Evolutionary conservation across 495 filamentous ascomycete species (phyloP).

Genomic region (Aspergillus hancockii): DNA sequence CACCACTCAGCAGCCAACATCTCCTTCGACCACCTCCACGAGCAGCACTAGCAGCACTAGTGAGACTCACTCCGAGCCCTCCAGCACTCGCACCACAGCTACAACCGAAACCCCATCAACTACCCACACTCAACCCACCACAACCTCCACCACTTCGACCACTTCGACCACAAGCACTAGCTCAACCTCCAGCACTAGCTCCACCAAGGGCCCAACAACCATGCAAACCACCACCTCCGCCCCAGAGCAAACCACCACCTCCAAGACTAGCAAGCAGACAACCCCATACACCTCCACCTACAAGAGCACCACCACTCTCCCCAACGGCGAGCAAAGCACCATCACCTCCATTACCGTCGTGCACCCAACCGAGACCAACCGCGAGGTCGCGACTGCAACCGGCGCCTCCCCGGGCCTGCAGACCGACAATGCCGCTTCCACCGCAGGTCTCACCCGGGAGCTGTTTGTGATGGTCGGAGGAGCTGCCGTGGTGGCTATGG

Average conservation of each 20-base stretch:
- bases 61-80: slow-evolving; percentile 30
- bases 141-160: slow-evolving; percentile 38
- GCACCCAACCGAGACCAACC: slow-evolving; percentile 30
- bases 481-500: slow-evolving; percentile 41
- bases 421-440: slow-evolving; percentile 37
- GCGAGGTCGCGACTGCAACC: slow-evolving; percentile 26
- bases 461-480: slow-evolving; percentile 47
- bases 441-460: slow-evolving; percentile 36
- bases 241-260: slow-evolving; percentile 20
- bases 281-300: slow-evolving; percentile 33
- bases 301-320: slow-evolving; percentile 61
- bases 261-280: slow-evolving; percentile 15
- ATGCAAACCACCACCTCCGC: slow-evolving; percentile 20
- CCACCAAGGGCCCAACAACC: slow-evolving; percentile 25
- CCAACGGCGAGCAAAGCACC: slow-evolving; percentile 62
- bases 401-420: slow-evolving; percentile 42
- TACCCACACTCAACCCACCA: slow-evolving; percentile 33
- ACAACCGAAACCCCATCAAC: slow-evolving; percentile 33
- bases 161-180: slow-evolving; percentile 48
- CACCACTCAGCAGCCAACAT: slow-evolving; percentile 1
- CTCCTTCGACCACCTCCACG: slow-evolving; percentile 4
- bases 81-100: slow-evolving; percentile 17
- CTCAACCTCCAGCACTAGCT: slow-evolving; percentile 45
- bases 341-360: slow-evolving; percentile 52
- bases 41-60: slow-evolving; percentile 2